Evolutionary conservation across 805 yeast genomes (phyloP).

Genomic region (Sungouiozyma ichnusensis): DNA sequence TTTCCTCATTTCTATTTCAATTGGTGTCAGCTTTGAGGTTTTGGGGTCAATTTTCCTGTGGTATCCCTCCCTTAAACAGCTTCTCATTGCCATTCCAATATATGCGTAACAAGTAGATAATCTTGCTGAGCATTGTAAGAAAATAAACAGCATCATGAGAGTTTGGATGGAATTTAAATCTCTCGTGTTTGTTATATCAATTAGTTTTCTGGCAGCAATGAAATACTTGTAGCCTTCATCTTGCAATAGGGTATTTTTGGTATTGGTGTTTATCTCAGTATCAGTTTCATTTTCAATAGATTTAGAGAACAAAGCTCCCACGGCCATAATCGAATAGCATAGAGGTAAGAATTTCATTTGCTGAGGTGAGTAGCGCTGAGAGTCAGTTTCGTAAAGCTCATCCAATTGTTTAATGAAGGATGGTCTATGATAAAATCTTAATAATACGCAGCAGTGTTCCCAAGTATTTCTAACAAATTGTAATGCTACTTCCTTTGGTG

Average conservation of each 20-base stretch:
- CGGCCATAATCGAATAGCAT: slow-evolving; percentile 76
- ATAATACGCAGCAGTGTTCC: slow-evolving; percentile 76
- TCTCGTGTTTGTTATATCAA: slow-evolving; percentile 79
- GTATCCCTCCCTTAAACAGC: slow-evolving; percentile 76
- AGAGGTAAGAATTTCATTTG: slow-evolving; percentile 75
- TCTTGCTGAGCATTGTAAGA: slow-evolving; percentile 77
- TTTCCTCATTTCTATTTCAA: slow-evolving; percentile 77
- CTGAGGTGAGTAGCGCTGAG: slow-evolving; percentile 60
- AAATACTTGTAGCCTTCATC: slow-evolving; percentile 76
- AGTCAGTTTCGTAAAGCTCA: slow-evolving; percentile 66
- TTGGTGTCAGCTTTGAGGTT: slow-evolving; percentile 38
- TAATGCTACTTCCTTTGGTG: slow-evolving; percentile 66
- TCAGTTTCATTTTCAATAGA: slow-evolving; percentile 6
- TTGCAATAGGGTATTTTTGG: slow-evolving; percentile 27
- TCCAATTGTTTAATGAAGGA: slow-evolving; percentile 67
- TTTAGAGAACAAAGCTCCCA: slow-evolving; percentile 65
- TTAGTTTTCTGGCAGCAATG: slow-evolving; percentile 72
- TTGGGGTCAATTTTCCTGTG: slow-evolving; percentile 57
- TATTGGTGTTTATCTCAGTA: neutral
- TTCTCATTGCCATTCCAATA: slow-evolving; percentile 79
- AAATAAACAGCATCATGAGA: slow-evolving; percentile 74
- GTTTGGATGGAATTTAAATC: slow-evolving; percentile 80
- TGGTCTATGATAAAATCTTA: slow-evolving; percentile 81
- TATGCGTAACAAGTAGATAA: slow-evolving; percentile 84
- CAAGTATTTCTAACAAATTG: slow-evolving; percentile 69